Evolutionary conservation across 768 basidiomycete genomes (phyloP).

Genomic region (Nidularia pulvinata): DNA sequence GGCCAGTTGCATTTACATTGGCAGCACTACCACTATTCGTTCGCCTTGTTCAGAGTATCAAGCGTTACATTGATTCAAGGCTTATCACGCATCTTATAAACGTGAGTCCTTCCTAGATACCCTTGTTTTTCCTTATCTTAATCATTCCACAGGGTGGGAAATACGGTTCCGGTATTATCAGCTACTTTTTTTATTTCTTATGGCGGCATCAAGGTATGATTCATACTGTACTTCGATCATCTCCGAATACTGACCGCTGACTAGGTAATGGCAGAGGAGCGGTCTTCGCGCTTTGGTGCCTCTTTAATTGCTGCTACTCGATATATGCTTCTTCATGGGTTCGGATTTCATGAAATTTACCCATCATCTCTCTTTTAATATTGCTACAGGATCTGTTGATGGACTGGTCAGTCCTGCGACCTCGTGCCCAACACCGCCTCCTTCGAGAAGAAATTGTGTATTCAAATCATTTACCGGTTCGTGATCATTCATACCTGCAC

Average conservation of each 20-base stretch:
- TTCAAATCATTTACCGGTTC: conserved; percentile 55
- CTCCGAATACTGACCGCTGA: background rate
- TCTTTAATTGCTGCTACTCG: conserved; percentile 63
- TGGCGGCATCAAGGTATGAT: conserved; percentile 71
- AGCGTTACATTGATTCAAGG: conserved; percentile 82
- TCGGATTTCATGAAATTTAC: conserved; percentile 12
- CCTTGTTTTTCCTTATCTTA: conserved; percentile 1
- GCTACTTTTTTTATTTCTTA: conserved; percentile 66
- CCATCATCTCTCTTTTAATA: background rate
- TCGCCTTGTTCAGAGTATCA: conserved; percentile 85
- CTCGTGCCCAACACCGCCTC: conserved; percentile 51
- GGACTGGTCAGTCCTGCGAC: conserved; percentile 88
- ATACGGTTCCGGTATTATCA: conserved; percentile 68
- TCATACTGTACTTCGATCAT: conserved; percentile 9
- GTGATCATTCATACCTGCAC: conserved; percentile 11
- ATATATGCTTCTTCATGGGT: conserved; percentile 84
- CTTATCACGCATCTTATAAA: conserved; percentile 84
- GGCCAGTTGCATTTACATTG: conserved; percentile 64
- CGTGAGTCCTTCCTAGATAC: conserved; percentile 32
- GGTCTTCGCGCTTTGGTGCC: conserved; percentile 67
- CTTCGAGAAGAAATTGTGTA: conserved; percentile 82
- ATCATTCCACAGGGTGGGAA: conserved; percentile 69
- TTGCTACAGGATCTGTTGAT: conserved; percentile 70
- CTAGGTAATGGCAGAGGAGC: conserved; percentile 32
- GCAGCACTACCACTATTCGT: conserved; percentile 67